Conservation (phyloP, 345 rosid species). For the Cardamine chenopodiifolia region DNA sequence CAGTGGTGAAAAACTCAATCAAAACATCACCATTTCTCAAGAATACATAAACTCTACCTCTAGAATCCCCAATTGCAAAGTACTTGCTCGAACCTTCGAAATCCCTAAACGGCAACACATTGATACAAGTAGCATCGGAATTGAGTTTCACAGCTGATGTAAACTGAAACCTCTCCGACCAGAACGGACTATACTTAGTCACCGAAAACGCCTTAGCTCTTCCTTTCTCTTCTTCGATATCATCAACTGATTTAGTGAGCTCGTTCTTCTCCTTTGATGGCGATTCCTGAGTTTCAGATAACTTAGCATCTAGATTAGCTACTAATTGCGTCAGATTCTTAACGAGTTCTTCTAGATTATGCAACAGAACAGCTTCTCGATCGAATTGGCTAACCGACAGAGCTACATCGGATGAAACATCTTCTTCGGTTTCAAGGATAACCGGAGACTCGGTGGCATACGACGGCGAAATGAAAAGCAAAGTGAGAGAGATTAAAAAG, state of each 20-base stretch:
- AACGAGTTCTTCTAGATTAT: conserved; percentile 69
- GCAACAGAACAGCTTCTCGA: conserved; percentile 46
- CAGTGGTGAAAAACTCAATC: conserved; percentile 58
- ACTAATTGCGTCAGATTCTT: conserved; percentile 67
- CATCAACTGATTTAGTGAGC: conserved; percentile 20
- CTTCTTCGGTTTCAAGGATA: conserved; percentile 25
- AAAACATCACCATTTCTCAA: conserved; percentile 78
- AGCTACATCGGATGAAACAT: conserved; percentile 30
- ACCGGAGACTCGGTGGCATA: conserved; percentile 35
- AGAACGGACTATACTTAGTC: conserved; percentile 69
- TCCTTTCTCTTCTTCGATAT: conserved; percentile 37
- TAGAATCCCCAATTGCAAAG: conserved; percentile 82
- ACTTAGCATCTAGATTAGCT: conserved; percentile 57
- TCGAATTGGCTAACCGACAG: conserved; percentile 23
- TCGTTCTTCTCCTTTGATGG: conserved; percentile 32
- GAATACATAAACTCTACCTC: conserved; percentile 74
- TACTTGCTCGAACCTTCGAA: conserved; percentile 81
- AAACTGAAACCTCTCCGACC: conserved; percentile 90
- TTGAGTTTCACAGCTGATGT: conserved; percentile 82
- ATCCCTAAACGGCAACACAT: conserved; percentile 77
- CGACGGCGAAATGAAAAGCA: conserved; percentile 49
- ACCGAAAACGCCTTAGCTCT: conserved; percentile 53
- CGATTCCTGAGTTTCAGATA: conserved; percentile 44
- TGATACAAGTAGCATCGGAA: conserved; percentile 68
- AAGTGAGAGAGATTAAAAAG: conserved; percentile 19